Conservation (phyloP, 2,329 filamentous ascomycete species). For the Beauveria medogensis region DNA sequence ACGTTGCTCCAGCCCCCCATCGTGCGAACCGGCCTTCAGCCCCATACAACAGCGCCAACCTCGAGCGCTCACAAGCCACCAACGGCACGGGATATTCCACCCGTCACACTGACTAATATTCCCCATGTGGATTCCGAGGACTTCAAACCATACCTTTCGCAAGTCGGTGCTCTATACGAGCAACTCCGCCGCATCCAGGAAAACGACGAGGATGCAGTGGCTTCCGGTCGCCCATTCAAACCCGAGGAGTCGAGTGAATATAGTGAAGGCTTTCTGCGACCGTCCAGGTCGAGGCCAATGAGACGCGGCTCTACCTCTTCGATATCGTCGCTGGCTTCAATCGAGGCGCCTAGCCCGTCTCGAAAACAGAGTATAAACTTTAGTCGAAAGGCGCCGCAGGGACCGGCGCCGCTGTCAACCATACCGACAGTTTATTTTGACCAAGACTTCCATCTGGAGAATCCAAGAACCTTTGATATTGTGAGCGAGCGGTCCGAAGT, state of each 20-base stretch:
- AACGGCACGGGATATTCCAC: constrained; percentile 82
- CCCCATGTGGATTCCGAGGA: constrained; percentile 68
- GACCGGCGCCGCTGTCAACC: constrained; percentile 78
- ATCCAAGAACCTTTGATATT: constrained; percentile 90
- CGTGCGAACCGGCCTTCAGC: constrained; percentile 75
- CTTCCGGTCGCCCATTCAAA: constrained; percentile 30
- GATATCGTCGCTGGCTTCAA: constrained; percentile 40
- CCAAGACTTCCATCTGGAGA: constrained; percentile 88
- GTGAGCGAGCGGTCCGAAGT: constrained; percentile 95
- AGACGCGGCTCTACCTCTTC: constrained; percentile 35
- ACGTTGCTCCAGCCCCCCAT: constrained; percentile 89
- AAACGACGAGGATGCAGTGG: constrained; percentile 56
- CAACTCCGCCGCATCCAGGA: constrained; percentile 79
- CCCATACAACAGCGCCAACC: constrained; percentile 62
- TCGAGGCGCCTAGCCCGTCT: constrained; percentile 35
- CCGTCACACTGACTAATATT: constrained; percentile 84
- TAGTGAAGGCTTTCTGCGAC: constrained; percentile 40
- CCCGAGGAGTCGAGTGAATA: constrained; percentile 33
- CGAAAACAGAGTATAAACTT: constrained; percentile 41
- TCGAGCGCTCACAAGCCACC: constrained; percentile 74
- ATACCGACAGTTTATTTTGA: constrained; percentile 94
- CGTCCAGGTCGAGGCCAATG: constrained; percentile 21
- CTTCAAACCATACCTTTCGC: constrained; percentile 76
- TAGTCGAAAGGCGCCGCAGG: constrained; percentile 55
- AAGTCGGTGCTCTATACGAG: constrained; percentile 83